Conservation (phyloP, 305 asterid genomes). For the Rubia tinctorum region DNA sequence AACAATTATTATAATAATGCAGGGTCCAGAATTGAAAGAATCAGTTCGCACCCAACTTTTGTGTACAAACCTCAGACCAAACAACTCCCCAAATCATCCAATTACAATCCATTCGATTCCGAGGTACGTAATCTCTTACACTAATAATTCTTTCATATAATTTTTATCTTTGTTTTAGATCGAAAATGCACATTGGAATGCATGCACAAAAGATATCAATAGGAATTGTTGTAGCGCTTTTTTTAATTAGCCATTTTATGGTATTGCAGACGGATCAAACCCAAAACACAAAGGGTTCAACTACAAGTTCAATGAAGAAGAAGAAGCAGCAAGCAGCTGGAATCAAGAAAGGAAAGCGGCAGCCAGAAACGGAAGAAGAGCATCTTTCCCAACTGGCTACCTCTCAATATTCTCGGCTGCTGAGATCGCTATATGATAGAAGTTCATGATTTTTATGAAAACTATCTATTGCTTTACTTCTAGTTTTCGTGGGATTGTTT, state of each 20-base stretch:
- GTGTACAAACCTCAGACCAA: conserved; percentile 14
- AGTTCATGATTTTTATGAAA: not conserved
- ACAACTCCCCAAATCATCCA: not conserved
- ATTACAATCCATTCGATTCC: not conserved
- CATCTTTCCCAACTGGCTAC: conserved; percentile 10
- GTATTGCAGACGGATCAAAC: not conserved
- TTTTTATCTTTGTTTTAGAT: no score
- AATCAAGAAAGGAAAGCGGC: conserved; percentile 8
- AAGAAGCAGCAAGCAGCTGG: conserved; percentile 5
- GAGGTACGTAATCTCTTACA: conserved; percentile 10
- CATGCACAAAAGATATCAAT: no score
- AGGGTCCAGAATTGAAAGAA: conserved; percentile 13
- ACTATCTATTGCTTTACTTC: not conserved
- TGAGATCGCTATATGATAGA: not conserved
- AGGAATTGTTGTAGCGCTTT: no score
- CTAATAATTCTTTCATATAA: no score
- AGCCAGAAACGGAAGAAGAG: conserved; percentile 15
- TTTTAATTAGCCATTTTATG: no score
- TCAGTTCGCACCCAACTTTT: conserved; percentile 22
- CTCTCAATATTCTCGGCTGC: conserved; percentile 20
- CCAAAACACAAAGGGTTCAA: not conserved
- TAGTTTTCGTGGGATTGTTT: no score
- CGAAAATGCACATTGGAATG: no score
- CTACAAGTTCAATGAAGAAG: conserved; percentile 7
- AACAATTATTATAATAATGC: not conserved